phyloP scores from a whole-genome alignment of 1,139 yeast genomes.

The Suhomyces bolitotheri region DNA sequence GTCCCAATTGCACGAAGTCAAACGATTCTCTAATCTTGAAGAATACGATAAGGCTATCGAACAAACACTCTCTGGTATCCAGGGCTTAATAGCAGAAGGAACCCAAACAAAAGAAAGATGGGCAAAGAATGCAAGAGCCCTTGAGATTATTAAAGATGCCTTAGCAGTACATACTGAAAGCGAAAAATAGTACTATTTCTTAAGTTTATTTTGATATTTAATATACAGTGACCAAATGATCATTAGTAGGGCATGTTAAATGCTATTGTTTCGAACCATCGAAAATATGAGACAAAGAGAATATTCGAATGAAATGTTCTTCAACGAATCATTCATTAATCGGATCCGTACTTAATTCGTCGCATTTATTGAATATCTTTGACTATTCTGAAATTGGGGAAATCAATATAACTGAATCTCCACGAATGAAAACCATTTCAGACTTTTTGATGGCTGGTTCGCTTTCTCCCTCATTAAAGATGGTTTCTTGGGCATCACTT shows the following conservation, averaged over 20 bases:
- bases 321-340: too few relatives aligned
- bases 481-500: constrained; percentile 88
- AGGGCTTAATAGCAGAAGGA: constrained; percentile 32
- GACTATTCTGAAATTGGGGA: constrained; percentile 41
- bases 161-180: constrained; percentile 16
- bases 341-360: too few relatives aligned
- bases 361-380: not conserved
- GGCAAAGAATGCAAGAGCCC: constrained; percentile 35
- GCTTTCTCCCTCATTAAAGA: constrained; percentile 54
- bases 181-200: constrained; percentile 1
- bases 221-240: constrained; percentile 7
- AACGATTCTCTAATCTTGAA: constrained; percentile 17
- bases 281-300: too few relatives aligned
- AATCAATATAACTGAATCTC: constrained; percentile 87
- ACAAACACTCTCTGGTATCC: constrained; percentile 26
- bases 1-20: constrained; percentile 11
- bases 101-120: constrained; percentile 36
- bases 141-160: constrained; percentile 29
- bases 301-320: too few relatives aligned
- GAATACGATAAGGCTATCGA: constrained; percentile 38
- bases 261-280: not conserved
- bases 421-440: constrained; percentile 94
- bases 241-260: not conserved
- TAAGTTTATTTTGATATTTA: constrained; percentile 2
- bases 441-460: constrained; percentile 57